Conservation (phyloP, 257 asterid species). For the Scutellaria minor region DNA sequence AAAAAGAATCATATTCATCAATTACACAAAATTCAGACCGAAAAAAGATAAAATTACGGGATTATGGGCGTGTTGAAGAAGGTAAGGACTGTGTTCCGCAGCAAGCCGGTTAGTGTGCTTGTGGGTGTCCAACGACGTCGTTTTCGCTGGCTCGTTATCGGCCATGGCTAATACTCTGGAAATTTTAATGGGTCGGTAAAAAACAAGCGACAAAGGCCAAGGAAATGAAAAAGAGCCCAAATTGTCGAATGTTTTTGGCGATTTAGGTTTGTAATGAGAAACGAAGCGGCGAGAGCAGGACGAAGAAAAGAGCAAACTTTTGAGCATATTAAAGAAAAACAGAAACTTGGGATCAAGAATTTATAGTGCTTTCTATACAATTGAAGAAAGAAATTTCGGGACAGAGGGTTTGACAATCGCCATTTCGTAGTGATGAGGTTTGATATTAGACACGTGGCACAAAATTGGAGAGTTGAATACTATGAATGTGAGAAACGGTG, state of each 20-base stretch:
- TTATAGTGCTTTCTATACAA: neutral
- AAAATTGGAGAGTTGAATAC: neutral
- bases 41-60: conserved; percentile 50
- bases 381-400: conserved; percentile 15
- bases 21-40: neutral
- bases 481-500: too few species aligned
- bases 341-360: neutral
- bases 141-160: conserved; percentile 45
- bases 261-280: conserved; percentile 29
- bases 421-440: conserved; percentile 33
- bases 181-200: conserved; percentile 42
- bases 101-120: conserved; percentile 80
- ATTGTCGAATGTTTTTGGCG: conserved; percentile 25
- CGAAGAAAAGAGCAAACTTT: conserved; percentile 43
- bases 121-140: conserved; percentile 51
- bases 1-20: neutral
- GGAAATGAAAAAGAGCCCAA: conserved; percentile 25
- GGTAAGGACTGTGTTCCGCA: conserved; percentile 89
- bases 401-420: conserved; percentile 13
- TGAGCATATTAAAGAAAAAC: conserved; percentile 46
- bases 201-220: conserved; percentile 46
- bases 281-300: conserved; percentile 43
- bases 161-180: conserved; percentile 63
- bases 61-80: conserved; percentile 94
- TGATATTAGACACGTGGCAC: conserved; percentile 35